phyloP scores from a whole-genome alignment of 2,329 filamentous ascomycete genomes.

The Alternaria rosae region DNA sequence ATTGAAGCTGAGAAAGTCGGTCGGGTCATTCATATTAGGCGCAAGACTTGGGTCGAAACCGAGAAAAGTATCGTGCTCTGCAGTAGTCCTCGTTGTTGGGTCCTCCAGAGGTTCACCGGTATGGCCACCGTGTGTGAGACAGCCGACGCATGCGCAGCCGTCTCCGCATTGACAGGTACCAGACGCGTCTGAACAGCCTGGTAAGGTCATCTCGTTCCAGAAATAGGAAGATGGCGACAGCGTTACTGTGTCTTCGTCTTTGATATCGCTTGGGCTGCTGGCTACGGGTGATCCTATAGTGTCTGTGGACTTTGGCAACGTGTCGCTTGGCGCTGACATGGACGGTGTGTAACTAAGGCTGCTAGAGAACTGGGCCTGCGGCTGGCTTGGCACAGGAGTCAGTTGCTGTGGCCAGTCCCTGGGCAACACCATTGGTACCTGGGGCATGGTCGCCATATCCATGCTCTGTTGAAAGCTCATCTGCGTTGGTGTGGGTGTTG shows the following conservation, averaged over 20 bases:
- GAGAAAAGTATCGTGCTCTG: constrained; percentile 25
- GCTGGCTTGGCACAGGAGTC: constrained; percentile 17
- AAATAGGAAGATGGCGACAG: constrained; percentile 50
- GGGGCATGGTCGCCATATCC: constrained; percentile 25
- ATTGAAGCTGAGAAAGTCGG: constrained; percentile 18
- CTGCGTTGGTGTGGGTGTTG: constrained; percentile 25
- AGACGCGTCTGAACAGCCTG: constrained; percentile 56
- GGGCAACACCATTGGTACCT: constrained; percentile 22
- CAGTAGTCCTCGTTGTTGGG: constrained; percentile 11
- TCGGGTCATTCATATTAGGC: constrained; percentile 14
- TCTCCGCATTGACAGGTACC: constrained; percentile 62
- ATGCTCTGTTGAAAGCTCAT: constrained; percentile 33
- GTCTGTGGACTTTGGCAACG: constrained; percentile 25
- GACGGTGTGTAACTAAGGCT: constrained; percentile 14
- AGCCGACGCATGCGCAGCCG: constrained; percentile 62
- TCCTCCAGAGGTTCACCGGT: constrained; percentile 52
- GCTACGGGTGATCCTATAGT: constrained; percentile 20
- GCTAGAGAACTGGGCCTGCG: constrained; percentile 25
- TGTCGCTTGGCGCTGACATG: constrained; percentile 14
- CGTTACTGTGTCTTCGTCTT: constrained; percentile 43
- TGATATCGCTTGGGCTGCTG: constrained; percentile 41
- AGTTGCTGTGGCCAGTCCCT: constrained; percentile 35
- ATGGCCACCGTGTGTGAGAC: constrained; percentile 61
- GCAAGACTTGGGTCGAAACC: constrained; percentile 19
- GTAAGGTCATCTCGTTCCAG: constrained; percentile 47